These are phyloP conservation scores for Posidonia oceanica DNA, from an alignment of 116 monocot genomes.

Conservation along the genomic window DNA sequence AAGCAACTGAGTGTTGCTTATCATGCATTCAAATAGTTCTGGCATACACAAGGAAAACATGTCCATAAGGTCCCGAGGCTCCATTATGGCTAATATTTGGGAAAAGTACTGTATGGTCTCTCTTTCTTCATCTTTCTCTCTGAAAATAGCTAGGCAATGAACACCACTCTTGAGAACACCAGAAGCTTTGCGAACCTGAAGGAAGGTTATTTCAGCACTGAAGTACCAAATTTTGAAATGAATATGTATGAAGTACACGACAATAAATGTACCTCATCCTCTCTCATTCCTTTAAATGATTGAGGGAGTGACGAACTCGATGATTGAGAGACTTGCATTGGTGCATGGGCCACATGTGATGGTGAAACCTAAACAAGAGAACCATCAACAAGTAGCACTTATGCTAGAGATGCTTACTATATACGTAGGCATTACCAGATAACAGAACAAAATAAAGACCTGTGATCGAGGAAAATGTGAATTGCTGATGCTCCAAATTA, in stretches of 20 bases:
- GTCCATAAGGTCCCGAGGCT: slow-evolving; percentile 94
- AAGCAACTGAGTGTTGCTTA: slow-evolving; percentile 73
- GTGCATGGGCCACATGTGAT: slow-evolving; percentile 52
- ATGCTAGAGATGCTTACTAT: neutral
- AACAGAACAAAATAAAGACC: slow-evolving; percentile 13
- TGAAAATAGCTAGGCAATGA: slow-evolving; percentile 84
- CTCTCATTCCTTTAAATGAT: slow-evolving; percentile 85
- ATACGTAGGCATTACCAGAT: neutral
- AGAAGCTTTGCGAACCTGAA: slow-evolving; percentile 82
- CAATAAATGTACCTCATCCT: slow-evolving; percentile 63
- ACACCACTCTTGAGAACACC: slow-evolving; percentile 93
- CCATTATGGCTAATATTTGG: slow-evolving; percentile 93
- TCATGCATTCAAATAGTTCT: slow-evolving; percentile 92
- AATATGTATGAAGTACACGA: neutral
- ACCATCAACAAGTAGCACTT: neutral
- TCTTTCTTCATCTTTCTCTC: slow-evolving; percentile 97
- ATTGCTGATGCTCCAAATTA: slow-evolving; percentile 97
- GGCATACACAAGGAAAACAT: slow-evolving; percentile 96
- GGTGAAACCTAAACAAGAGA: slow-evolving; percentile 36
- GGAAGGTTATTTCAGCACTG: neutral
- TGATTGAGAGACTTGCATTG: slow-evolving; percentile 51
- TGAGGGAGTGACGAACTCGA: slow-evolving; percentile 45
- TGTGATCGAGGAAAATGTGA: slow-evolving; percentile 75
- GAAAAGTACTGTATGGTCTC: slow-evolving; percentile 87
- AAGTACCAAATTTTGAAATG: neutral